Evolutionary conservation across 768 basidiomycete genomes (phyloP).

Genomic region (Russula sp.): DNA sequence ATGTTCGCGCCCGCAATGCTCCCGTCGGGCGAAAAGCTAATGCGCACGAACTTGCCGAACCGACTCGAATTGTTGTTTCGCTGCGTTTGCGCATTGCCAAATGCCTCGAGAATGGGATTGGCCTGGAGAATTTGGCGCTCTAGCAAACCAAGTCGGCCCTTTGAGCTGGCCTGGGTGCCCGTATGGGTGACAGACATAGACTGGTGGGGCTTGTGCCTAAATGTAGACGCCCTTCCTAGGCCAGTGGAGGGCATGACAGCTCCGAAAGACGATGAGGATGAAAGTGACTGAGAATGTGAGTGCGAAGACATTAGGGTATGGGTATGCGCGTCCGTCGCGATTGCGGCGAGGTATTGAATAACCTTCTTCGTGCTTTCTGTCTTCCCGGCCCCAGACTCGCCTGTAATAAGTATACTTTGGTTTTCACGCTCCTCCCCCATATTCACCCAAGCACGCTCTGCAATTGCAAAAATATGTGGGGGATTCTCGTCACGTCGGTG

Average conservation of each 20-base stretch:
- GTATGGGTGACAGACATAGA: constrained; percentile 41
- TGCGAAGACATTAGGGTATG: constrained; percentile 49
- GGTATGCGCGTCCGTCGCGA: constrained; percentile 75
- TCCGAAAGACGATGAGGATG: constrained; percentile 42
- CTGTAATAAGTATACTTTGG: constrained; percentile 98
- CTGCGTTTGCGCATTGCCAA: constrained; percentile 98
- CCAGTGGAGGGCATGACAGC: constrained; percentile 58
- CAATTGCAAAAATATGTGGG: constrained; percentile 95
- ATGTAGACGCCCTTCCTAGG: constrained; percentile 54
- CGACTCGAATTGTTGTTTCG: constrained; percentile 98
- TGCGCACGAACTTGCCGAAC: constrained; percentile 96
- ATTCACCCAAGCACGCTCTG: constrained; percentile 96
- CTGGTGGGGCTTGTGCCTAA: constrained; percentile 44
- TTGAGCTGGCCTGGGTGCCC: constrained; percentile 45
- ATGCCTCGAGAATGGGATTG: constrained; percentile 95
- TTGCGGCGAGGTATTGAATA: constrained; percentile 97
- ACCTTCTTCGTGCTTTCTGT: constrained; percentile 99
- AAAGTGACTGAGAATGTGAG: constrained; percentile 58
- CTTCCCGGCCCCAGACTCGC: constrained; percentile 98
- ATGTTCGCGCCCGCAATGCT: constrained; percentile 97
- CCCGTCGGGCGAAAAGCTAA: constrained; percentile 87
- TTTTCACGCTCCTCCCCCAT: constrained; percentile 97
- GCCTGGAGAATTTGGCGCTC: constrained; percentile 97
- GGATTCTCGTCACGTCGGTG: constrained; percentile 87
- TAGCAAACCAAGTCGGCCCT: constrained; percentile 76